Evolutionary conservation across 352 stramenopile species (phyloP).

Genomic region (Globisporangium acanthophoron): DNA sequence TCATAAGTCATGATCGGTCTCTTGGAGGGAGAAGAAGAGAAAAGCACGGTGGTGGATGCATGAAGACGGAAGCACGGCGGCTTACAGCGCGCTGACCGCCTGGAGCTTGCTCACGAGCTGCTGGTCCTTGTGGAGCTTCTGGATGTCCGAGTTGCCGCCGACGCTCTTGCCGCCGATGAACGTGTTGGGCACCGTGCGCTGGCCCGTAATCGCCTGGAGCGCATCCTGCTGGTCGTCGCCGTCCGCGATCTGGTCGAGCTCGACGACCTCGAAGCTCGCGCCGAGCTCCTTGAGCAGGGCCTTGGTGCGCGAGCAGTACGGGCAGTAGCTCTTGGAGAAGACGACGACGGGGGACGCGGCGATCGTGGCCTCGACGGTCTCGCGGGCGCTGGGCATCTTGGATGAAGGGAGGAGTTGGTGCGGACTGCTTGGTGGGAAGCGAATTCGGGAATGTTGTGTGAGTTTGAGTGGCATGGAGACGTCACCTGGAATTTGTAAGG

Average conservation of each 20-base stretch:
- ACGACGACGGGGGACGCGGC: constrained; percentile 49
- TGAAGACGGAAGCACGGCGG: neutral
- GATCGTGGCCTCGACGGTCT: constrained; percentile 65
- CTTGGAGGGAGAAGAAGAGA: neutral
- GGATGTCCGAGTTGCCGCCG: constrained; percentile 94
- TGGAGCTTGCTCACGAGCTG: constrained; percentile 89
- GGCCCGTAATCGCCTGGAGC: constrained; percentile 68
- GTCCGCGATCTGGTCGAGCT: constrained; percentile 48
- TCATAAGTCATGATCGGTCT: neutral
- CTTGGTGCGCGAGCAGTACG: constrained; percentile 89
- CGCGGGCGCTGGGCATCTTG: constrained; percentile 53
- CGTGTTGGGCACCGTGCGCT: constrained; percentile 95
- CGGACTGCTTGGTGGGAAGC: neutral
- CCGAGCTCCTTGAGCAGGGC: constrained; percentile 46
- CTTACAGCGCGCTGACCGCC: constrained; percentile 37
- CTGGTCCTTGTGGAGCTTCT: constrained; percentile 80
- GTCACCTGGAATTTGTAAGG: neutral
- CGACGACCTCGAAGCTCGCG: constrained; percentile 47
- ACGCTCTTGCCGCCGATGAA: constrained; percentile 95
- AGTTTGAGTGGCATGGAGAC: too few species aligned
- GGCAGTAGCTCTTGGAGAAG: constrained; percentile 95
- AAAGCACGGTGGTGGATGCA: neutral
- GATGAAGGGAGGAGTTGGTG: neutral
- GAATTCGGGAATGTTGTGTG: constrained; percentile 3
- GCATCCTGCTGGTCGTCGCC: constrained; percentile 57